Evolutionary conservation across 1,284 basidiomycete species (phyloP).

Genomic region (Porphyrellus sp.): DNA sequence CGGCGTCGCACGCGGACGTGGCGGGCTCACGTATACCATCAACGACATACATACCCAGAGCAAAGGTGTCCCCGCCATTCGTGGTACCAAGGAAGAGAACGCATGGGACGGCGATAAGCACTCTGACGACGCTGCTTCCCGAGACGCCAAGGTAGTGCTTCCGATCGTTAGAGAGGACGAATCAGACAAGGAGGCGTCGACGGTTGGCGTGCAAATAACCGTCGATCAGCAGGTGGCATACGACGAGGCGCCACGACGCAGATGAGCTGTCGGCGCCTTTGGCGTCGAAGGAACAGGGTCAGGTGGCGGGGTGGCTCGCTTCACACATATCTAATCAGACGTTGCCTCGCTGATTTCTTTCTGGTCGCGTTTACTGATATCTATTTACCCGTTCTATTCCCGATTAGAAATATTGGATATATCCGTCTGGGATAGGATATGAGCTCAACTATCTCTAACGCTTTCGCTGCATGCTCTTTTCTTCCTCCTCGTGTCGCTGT

Average conservation of each 20-base stretch:
- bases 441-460: neutral
- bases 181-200: slow-evolving; percentile 22
- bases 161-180: slow-evolving; percentile 32
- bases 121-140: slow-evolving; percentile 39
- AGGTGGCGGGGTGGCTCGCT: neutral
- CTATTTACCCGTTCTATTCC: slow-evolving; percentile 2
- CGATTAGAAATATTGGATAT: slow-evolving; percentile 3
- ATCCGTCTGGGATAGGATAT: neutral
- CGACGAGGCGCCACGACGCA: slow-evolving; percentile 34
- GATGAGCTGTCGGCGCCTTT: slow-evolving; percentile 9
- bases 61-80: slow-evolving; percentile 44
- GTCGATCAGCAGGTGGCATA: slow-evolving; percentile 54
- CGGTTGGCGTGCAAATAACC: slow-evolving; percentile 51
- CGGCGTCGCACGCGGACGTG: slow-evolving; percentile 37
- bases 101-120: slow-evolving; percentile 50
- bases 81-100: slow-evolving; percentile 29
- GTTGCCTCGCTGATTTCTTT: neutral
- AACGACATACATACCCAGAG: slow-evolving; percentile 49
- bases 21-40: slow-evolving; percentile 59
- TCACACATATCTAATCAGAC: neutral
- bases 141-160: slow-evolving; percentile 45
- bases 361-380: neutral
- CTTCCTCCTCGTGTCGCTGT: neutral
- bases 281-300: neutral
- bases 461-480: neutral